A percentile compares a stretch with the other conserved stretches of the same genome.
Conservation (phyloP, 2,329 filamentous ascomycete genomes). For the Lachnellula hyalina region DNA sequence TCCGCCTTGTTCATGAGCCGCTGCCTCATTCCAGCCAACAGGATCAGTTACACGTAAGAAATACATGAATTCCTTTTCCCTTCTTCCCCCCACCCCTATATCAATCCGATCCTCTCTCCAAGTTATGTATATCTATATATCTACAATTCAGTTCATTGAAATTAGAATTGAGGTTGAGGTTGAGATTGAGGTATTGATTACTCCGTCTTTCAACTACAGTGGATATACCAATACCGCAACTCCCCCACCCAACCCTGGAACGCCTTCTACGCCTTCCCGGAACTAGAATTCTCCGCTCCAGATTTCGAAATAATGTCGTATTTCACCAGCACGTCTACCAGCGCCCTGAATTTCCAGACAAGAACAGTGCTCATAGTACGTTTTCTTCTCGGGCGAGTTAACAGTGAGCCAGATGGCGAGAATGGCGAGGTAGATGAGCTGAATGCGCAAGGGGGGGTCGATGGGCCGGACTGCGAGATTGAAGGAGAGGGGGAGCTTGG, state of each 20-base stretch:
- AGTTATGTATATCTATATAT: too few species aligned
- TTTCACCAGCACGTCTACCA: conserved; percentile 48
- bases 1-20: conserved; percentile 47
- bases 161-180: too few species aligned
- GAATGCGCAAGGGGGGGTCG: background rate
- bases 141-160: too few species aligned
- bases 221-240: conserved; percentile 59
- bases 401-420: background rate
- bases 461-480: background rate
- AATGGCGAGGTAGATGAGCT: background rate
- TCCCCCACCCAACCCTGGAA: conserved; percentile 46
- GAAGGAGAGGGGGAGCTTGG: conserved; percentile 19
- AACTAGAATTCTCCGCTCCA: conserved; percentile 55
- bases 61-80: too few species aligned
- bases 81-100: too few species aligned
- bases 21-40: conserved; percentile 41
- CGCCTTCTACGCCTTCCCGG: conserved; percentile 59
- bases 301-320: conserved; percentile 60
- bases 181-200: too few species aligned
- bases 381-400: conserved; percentile 43
- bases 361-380: conserved; percentile 48
- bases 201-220: conserved; percentile 27
- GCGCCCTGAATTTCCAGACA: conserved; percentile 55
- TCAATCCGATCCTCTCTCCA: too few species aligned
- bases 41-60: conserved; percentile 36